phyloP scores from a whole-genome alignment of 768 basidiomycete genomes.

The Rhizopogon sp. region DNA sequence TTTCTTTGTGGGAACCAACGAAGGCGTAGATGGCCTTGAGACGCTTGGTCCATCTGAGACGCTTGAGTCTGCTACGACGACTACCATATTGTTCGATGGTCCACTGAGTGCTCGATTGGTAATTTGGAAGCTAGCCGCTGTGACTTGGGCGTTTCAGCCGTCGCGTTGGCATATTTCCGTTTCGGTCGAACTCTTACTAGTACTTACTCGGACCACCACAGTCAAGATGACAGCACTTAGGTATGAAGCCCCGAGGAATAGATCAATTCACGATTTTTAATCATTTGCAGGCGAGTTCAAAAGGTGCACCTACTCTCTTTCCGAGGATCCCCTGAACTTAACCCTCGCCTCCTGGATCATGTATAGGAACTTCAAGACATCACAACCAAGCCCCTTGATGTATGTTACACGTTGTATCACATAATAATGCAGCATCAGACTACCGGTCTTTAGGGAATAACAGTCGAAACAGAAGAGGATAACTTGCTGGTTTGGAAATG shows the following conservation, averaged over 20 bases:
- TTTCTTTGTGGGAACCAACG: constrained; percentile 29
- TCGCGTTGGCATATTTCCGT: neutral
- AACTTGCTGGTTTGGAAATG: constrained; percentile 80
- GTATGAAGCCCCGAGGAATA: constrained; percentile 14
- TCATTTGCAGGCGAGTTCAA: constrained; percentile 59
- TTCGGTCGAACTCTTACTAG: neutral
- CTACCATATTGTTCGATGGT: neutral
- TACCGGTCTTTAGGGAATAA: constrained; percentile 45
- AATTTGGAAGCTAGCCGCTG: neutral
- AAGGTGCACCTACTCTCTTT: constrained; percentile 41
- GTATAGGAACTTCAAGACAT: constrained; percentile 65
- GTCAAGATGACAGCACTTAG: constrained; percentile 35
- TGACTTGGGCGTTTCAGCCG: constrained; percentile 4
- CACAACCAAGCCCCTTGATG: constrained; percentile 58
- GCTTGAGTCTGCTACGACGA: neutral
- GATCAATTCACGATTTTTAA: constrained; percentile 1
- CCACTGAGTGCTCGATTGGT: neutral
- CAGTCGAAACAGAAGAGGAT: constrained; percentile 59
- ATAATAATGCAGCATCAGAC: constrained; percentile 8
- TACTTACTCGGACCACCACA: neutral
- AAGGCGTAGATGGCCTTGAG: constrained; percentile 23
- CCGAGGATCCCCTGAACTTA: constrained; percentile 1
- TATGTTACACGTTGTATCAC: constrained; percentile 26
- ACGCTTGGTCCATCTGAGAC: neutral
- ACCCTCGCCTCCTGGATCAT: constrained; percentile 9